A percentile compares a stretch with the other conserved stretches of the same genome.
These are phyloP conservation scores for Arachnomyces sp. DNA, from an alignment of 2,329 filamentous ascomycete species.

Conservation along the genomic window DNA sequence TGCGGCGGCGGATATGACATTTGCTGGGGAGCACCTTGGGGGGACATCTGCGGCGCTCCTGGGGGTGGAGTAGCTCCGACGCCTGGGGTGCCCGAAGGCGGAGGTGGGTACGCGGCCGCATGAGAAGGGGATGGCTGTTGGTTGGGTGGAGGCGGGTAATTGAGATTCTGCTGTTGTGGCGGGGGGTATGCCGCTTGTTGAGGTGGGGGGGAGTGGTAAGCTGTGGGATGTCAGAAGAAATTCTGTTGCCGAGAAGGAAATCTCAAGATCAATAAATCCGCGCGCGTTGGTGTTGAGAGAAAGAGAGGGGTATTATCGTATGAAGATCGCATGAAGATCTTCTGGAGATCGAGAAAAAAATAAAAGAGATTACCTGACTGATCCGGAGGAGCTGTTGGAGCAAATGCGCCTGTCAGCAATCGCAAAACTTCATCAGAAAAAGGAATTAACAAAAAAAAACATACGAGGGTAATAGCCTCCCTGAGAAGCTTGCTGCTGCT, in stretches of 20 bases:
- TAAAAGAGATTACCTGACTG: slow-evolving; percentile 1
- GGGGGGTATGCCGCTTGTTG: background rate
- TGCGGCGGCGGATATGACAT: slow-evolving; percentile 15
- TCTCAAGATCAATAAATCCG: too few species aligned
- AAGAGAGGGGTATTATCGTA: too few species aligned
- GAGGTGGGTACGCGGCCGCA: slow-evolving; percentile 17
- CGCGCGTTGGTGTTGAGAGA: too few species aligned
- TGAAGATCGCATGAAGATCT: too few species aligned
- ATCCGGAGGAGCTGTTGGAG: slow-evolving; percentile 13
- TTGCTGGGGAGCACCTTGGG: slow-evolving; percentile 17
- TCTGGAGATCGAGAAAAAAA: background rate
- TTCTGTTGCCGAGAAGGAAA: too few species aligned
- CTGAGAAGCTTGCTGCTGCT: slow-evolving; percentile 8
- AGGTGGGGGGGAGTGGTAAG: slow-evolving; percentile 8
- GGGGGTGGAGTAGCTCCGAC: slow-evolving; percentile 14
- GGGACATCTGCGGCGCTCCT: slow-evolving; percentile 15
- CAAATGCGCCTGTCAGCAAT: background rate
- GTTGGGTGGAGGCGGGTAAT: slow-evolving; percentile 21
- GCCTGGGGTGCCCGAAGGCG: slow-evolving; percentile 14
- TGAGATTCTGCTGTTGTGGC: slow-evolving; percentile 7
- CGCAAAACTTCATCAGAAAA: slow-evolving; percentile 1
- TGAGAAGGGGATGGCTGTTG: slow-evolving; percentile 11
- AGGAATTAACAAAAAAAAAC: slow-evolving; percentile 3
- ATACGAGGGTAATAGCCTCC: slow-evolving; percentile 21
- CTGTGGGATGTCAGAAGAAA: too few species aligned